Base-by-base conservation (phyloP, 1,284 basidiomycete genomes). In the Grifola frondosa region DNA sequence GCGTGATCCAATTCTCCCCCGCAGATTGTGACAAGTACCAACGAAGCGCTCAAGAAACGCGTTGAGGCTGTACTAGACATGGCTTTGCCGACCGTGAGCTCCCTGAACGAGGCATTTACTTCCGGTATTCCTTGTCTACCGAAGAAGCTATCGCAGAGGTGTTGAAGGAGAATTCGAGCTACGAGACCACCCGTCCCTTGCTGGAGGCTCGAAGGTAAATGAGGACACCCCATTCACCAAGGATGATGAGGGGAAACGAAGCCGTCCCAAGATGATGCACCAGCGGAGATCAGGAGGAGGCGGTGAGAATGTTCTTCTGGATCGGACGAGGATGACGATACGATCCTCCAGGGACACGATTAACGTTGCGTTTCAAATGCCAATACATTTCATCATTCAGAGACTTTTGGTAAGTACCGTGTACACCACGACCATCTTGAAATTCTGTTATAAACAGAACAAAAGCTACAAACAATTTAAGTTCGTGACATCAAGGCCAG, bases 1-100 rank as follows among this genome's bases (percentile, higher is more conserved):
- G 19, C 24, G 28, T 22, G 8, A 29, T 39, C 20, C n/a, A n/a
- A n/a, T 32, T 24, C 15, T 24, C 16, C 6, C 8, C 12, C 12
- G 23, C 57, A 94, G 91, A 78, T 73, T 24, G 89, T 94, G 12
- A 72, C 74, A 15, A 91, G 88, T 59, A 67, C 77, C 6, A 83
- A 77, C 52, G 83, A 88, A 15, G 66, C 72, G 7, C 68, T 97
- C 24, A 80, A 74, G 52, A 84, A 78, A 53, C 80, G 93, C 16
- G 87, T 96, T 8, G 89, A 94, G 60, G 71, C 75, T 8, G 90
- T 96, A 11, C 69, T 97, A 5, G 89, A 91, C 64, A 92, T 97
- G 84, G 93, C 94, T 0, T 64, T 94, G 47, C 84, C 88, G 8
- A 95, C 93, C 5, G 80, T 94, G 41, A 90, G 82, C 62, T 91